Base-by-base conservation (phyloP, 2,329 filamentous ascomycete genomes). In the Cucurbitaria berberidis region DNA sequence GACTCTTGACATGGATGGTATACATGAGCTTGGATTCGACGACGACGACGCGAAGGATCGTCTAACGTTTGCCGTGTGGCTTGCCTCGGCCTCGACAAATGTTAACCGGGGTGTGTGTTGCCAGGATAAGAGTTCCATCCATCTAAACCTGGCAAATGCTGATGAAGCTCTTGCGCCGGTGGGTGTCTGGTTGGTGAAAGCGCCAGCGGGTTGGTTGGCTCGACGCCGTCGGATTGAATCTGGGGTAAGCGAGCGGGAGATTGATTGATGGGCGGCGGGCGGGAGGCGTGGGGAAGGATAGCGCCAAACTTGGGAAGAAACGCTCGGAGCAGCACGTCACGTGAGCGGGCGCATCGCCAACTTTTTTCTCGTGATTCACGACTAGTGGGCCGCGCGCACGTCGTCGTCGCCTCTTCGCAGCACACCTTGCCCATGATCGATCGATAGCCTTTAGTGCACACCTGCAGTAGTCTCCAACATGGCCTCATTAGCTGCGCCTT, bases 351-450 rank as follows among this genome's bases (percentile, higher is more conserved):
- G 40, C 18, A 26, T n/a, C 24, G 30, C 9, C 19, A 6, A 19
- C 21, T 45, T 16, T 45, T 48, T 53, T 44, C 48, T 19, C 30
- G 10, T n/a, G 32, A 3, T n/a, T 15, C 27, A 34, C 19, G 36
- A 48, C 35, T 41, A 22, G 30, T 16, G 9, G 15, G 22, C 11
- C 6, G 5, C 26, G n/a, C 24, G 32, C 39, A 39, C 16, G 18
- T 34, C 22, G 16, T 22, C n/a, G n/a, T 21, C 19, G 41, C 38
- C 44, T 46, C 13, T 41, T 55, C 48, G 24, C 26, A 45, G 48
- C 35, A 43, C 45, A 47, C 51, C 42, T 41, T 43, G 58, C 60
- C 55, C 57, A 68, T 63, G 64, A 62, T 62, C 48, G 60, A 65
- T 39, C 60, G 53, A 55, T 66, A 62, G 47, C 55, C 52, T 39